Evolutionary conservation across 495 filamentous ascomycete genomes (phyloP).

Genomic region (Podospora conica): DNA sequence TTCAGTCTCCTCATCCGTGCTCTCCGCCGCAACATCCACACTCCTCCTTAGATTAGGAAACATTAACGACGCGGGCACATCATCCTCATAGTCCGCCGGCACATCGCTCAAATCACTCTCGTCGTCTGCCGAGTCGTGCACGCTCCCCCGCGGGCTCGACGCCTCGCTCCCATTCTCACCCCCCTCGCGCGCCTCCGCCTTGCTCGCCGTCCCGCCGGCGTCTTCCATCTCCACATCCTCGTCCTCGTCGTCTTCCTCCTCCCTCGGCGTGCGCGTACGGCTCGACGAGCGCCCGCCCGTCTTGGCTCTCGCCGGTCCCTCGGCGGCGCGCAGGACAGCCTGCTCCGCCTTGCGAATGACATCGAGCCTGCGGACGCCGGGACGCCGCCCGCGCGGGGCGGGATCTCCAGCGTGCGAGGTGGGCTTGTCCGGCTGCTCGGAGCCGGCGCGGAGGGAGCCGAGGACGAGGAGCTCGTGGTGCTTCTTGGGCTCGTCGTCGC

Average conservation of each 20-base stretch:
- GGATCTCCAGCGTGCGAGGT: conserved; percentile 31
- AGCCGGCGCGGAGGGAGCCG: conserved; percentile 23
- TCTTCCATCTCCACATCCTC: conserved; percentile 34
- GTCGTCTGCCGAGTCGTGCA: conserved; percentile 72
- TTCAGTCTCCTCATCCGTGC: conserved; percentile 15
- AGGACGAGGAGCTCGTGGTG: conserved; percentile 16
- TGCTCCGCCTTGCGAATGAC: conserved; percentile 47
- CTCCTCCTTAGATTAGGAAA: conserved; percentile 40
- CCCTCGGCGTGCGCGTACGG: conserved; percentile 20
- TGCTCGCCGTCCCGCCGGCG: conserved; percentile 22
- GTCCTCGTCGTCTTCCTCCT: conserved; percentile 16
- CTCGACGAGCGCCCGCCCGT: conserved; percentile 39
- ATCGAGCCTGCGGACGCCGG: conserved; percentile 39
- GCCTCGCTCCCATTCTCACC: conserved; percentile 30
- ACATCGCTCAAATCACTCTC: conserved; percentile 76
- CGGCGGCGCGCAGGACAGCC: conserved; percentile 37
- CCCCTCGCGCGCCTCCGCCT: conserved; percentile 26
- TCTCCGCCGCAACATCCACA: conserved; percentile 20
- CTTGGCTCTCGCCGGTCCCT: conserved; percentile 27
- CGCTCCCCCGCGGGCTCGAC: conserved; percentile 47
- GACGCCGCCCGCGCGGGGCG: conserved; percentile 29
- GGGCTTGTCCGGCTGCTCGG: conserved; percentile 35
- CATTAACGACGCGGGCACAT: conserved; percentile 38
- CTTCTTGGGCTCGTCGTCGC: conserved; percentile 3
- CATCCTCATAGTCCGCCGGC: conserved; percentile 45